Conservation (phyloP, 208 protist species). For the Acanthamoeba culbertsoni region DNA sequence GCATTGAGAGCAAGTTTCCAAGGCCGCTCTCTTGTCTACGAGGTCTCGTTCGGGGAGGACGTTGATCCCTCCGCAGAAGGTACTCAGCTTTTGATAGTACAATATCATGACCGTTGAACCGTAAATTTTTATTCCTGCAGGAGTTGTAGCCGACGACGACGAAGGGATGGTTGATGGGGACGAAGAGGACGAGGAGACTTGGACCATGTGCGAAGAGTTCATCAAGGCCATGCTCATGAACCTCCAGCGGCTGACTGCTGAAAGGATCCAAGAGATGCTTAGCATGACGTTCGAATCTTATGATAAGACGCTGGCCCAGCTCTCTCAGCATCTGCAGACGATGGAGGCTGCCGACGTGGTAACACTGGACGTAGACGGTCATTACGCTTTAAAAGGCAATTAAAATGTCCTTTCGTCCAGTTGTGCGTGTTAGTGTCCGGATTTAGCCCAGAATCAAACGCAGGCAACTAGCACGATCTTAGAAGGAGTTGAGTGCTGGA, state of each 20-base stretch:
- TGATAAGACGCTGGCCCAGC: background rate
- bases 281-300: constrained; percentile 2
- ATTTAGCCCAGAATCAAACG: background rate
- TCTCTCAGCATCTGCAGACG: background rate
- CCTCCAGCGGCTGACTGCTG: background rate
- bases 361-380: background rate
- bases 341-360: background rate
- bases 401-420: background rate
- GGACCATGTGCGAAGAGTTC: constrained; percentile 34
- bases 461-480: background rate
- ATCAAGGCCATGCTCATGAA: constrained; percentile 59
- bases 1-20: constrained; percentile 7
- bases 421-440: background rate
- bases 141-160: background rate
- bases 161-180: background rate
- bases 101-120: background rate
- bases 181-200: background rate
- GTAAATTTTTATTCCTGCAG: background rate
- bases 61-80: background rate
- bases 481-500: background rate
- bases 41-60: background rate
- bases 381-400: background rate
- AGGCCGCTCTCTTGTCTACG: background rate
- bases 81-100: background rate
- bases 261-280: constrained; percentile 37